Evolutionary conservation across 164 flowering plant species (phyloP), one percentile per base, ranked within the genome.

Genomic region (Protea cynaroides): DNA sequence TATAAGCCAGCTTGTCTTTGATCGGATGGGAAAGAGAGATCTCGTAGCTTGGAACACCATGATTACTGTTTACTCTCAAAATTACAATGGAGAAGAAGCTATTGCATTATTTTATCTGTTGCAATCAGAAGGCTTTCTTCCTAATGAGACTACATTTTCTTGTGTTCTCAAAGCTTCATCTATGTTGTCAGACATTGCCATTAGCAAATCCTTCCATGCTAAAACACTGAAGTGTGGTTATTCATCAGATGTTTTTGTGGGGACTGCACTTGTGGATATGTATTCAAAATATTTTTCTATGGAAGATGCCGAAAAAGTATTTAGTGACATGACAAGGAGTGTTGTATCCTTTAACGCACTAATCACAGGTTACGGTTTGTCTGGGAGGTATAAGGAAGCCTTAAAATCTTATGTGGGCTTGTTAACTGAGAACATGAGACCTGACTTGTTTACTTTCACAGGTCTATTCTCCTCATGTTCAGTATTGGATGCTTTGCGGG

Each of bases 21-120:
- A 75, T 68, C 60, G 25, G 38, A 56, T 75, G 69, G 53, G 25
- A 64, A 58, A 19, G 8, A 62, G 63, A 15, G 78, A 75, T 68
- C 51, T 75, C 64, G 67, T 75, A 25, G 69, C 56, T 18, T 75
- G 78, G 78, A 75, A 75, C 60, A 61, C 67, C 43, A 71, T 75
- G 69, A 67, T 75, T 51, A 58, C 62, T 52, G 75, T 72, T 56
- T 75, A 64, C 61, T 55, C 58, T 51, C 72, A 68, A 25, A 67
- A 71, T 71, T 53, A 65, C 52, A 43, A 51, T 57, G 72, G 56
- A 53, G 72, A 67, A 22, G 72, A 71, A 51, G 75, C 78, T 38
- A 40, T 75, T 53, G 44, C 60, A 15, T 63, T 71, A 38, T 75
- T 68, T 29, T 57, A 50, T 68, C 69, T 38, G 64, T 8, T 75